Evolutionary conservation across 768 basidiomycete species (phyloP).

Genomic region (Leucocoprinus sp.): DNA sequence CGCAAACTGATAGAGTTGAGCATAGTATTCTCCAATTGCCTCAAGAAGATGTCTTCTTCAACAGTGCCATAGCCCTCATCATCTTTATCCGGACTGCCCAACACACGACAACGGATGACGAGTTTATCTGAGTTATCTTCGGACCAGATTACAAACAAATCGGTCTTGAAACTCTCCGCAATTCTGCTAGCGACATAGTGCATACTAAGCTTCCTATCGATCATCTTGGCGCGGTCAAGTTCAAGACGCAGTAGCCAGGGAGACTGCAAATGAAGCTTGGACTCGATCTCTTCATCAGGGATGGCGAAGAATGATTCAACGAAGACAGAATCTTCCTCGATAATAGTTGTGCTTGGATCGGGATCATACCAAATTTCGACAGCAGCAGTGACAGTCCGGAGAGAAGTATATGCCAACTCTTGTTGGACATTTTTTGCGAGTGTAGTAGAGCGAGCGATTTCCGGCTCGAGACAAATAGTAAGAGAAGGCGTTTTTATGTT

Average conservation of each 20-base stretch:
- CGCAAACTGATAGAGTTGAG: conserved; percentile 91
- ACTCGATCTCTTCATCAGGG: conserved; percentile 92
- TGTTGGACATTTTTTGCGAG: conserved; percentile 87
- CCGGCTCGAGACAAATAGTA: conserved; percentile 79
- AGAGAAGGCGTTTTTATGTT: conserved; percentile 98
- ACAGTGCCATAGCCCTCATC: conserved; percentile 67
- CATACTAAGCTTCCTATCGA: conserved; percentile 95
- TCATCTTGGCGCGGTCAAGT: conserved; percentile 95
- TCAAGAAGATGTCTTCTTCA: conserved; percentile 94
- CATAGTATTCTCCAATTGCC: conserved; percentile 95
- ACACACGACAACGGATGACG: conserved; percentile 91
- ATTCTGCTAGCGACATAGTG: conserved; percentile 89
- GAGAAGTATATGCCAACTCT: conserved; percentile 87
- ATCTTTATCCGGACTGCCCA: conserved; percentile 78
- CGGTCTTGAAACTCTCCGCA: conserved; percentile 89
- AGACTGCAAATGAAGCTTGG: conserved; percentile 84
- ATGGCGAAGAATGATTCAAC: conserved; percentile 99
- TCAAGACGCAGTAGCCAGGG: conserved; percentile 97
- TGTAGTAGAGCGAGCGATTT: conserved; percentile 50
- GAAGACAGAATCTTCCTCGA: conserved; percentile 92
- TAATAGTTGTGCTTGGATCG: conserved; percentile 82
- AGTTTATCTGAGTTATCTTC: conserved; percentile 99
- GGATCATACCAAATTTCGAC: conserved; percentile 99
- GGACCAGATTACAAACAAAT: conserved; percentile 97
- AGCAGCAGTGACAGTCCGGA: conserved; percentile 88